Evolutionary conservation across 2,329 filamentous ascomycete genomes (phyloP).

Genomic region (Fusarium lyarnte): DNA sequence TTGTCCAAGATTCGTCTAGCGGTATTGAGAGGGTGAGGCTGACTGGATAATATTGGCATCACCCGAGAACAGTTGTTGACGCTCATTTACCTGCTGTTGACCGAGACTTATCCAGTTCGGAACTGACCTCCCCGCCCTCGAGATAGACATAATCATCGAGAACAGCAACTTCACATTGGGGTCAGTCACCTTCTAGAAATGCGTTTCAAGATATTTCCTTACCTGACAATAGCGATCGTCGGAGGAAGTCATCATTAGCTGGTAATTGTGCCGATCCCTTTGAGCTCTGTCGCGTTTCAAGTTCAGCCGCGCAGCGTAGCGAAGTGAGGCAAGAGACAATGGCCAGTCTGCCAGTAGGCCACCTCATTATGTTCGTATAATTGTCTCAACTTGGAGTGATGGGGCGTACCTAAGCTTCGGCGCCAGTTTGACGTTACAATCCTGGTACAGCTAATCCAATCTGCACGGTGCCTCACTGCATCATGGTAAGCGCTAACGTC

Average conservation of each 20-base stretch:
- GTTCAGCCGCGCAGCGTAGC: fast-evolving
- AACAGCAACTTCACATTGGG: background rate
- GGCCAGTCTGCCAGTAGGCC: fast-evolving
- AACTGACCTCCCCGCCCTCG: background rate
- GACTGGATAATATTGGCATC: background rate
- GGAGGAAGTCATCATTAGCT: background rate
- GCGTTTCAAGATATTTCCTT: fast-evolving
- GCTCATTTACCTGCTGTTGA: background rate
- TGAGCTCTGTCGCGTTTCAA: background rate
- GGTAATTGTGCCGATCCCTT: background rate
- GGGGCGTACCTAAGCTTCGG: background rate
- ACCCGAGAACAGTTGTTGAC: no score
- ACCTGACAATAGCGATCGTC: background rate
- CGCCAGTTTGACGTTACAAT: background rate
- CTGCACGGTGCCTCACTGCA: background rate
- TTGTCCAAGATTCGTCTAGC: background rate
- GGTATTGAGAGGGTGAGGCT: background rate
- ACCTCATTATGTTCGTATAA: background rate
- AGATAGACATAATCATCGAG: background rate
- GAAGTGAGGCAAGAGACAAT: background rate
- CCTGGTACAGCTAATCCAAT: fast-evolving
- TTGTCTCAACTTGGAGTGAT: fast-evolving
- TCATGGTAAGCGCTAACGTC: background rate
- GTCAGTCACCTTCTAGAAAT: background rate
- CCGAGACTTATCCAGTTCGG: background rate